Evolutionary conservation across 495 filamentous ascomycete genomes (phyloP), one percentile per base, ranked within the genome.

Genomic region (Daldinia childiae): DNA sequence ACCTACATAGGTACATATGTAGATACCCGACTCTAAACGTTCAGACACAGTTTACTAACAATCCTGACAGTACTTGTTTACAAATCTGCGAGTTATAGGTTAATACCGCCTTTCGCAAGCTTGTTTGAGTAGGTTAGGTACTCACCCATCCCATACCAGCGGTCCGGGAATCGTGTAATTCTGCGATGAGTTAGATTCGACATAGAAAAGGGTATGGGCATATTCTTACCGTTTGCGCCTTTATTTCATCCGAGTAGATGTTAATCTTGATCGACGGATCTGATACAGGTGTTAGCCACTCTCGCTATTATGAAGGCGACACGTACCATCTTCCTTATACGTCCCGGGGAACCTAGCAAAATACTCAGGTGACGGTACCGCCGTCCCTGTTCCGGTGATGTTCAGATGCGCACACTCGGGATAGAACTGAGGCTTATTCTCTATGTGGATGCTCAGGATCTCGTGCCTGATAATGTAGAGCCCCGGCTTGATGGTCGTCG

Each of bases 401-500:
- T 82, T 80, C 55, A 89, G 66, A 69, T 87, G 85, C 5, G 83
- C 87, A 50, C 86, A 89, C 65, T 87, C 83, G 14, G 83, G 82
- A 69, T 88, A 87, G 64, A 85, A 89, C 78, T 88, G 86, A 3
- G 86, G 85, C 66, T 75, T 81, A 43, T 82, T 78, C 63, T 79
- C 82, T 38, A 87, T 79, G 58, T 88, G 86, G 6, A 88, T 81
- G 6, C 81, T 83, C 41, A 87, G 66, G 24, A 88, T 81, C 70
- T 89, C 87, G 61, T 89, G 87, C 52, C 86, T 66, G 34, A 88
- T 80, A 50, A 89, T 65, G 64, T 87, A 88, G 38, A 82, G 76
- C 15, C 86, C 87, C 6, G 79, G 69, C 41, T 78, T 79, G 38
- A 89, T 70, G n/a, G 72, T 77, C 4, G 64, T 58, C 0, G 87